These are phyloP conservation scores for Monosporascus sp. DNA, from an alignment of 2,329 filamentous ascomycete genomes.

Conservation along the genomic window DNA sequence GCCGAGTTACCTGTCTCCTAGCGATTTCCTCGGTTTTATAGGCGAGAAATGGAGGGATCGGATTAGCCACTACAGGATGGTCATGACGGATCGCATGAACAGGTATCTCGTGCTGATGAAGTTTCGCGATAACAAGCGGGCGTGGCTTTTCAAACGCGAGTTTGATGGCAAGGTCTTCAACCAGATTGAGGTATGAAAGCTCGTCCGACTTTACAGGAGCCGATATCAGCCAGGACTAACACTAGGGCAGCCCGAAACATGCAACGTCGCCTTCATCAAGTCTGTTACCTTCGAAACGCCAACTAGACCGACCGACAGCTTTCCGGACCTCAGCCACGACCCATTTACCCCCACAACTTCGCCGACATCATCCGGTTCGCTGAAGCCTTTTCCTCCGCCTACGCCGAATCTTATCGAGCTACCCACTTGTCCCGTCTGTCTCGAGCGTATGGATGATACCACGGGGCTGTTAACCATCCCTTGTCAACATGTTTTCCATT, in stretches of 20 bases:
- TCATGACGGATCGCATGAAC: conserved; percentile 83
- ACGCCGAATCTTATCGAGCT: conserved; percentile 86
- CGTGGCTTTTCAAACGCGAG: conserved; percentile 73
- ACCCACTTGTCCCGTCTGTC: conserved; percentile 91
- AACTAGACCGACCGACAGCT: conserved; percentile 39
- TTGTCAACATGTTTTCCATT: conserved; percentile 97
- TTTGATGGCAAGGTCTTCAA: conserved; percentile 96
- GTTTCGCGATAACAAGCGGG: conserved; percentile 71
- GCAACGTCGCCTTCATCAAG: conserved; percentile 91
- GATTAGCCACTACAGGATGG: conserved; percentile 91
- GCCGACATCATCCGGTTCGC: conserved; percentile 32
- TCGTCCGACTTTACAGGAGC: conserved; percentile 7
- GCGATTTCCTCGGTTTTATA: conserved; percentile 86
- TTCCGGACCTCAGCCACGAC: conserved; percentile 58
- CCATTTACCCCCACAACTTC: conserved; percentile 53
- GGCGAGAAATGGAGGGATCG: conserved; percentile 81
- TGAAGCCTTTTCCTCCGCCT: conserved; percentile 58
- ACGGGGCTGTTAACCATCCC: conserved; percentile 92
- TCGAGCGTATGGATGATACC: conserved; percentile 98
- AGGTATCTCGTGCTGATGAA: conserved; percentile 96
- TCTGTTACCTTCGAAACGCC: conserved; percentile 79
- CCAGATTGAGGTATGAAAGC: conserved; percentile 68
- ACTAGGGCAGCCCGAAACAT: conserved; percentile 71
- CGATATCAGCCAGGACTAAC: conserved; percentile 14
- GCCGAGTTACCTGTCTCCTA: conserved; percentile 86